phyloP scores from a whole-genome alignment of 768 basidiomycete genomes.

The Mrakia frigida region DNA sequence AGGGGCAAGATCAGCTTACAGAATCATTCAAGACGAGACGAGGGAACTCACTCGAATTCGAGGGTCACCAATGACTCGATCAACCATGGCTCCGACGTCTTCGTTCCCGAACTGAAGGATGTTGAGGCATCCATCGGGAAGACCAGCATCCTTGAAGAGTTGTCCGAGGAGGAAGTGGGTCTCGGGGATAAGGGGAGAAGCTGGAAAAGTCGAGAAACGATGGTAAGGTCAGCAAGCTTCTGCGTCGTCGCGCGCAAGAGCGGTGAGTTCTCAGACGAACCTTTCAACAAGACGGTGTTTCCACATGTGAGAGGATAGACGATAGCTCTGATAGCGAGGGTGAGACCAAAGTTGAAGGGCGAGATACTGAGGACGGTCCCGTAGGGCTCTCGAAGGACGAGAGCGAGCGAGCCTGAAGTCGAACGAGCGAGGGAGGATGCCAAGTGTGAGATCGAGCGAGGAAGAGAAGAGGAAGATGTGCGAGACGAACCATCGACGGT shows the following conservation, averaged over 20 bases:
- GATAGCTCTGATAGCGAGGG: slow-evolving; percentile 39
- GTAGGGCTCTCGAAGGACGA: slow-evolving; percentile 28
- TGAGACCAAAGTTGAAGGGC: slow-evolving; percentile 32
- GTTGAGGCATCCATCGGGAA: slow-evolving; percentile 60
- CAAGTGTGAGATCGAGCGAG: not conserved
- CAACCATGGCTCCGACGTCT: slow-evolving; percentile 48
- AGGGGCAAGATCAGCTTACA: not conserved
- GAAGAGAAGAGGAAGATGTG: not conserved
- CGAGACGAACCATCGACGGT: slow-evolving; percentile 13
- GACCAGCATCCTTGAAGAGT: slow-evolving; percentile 51
- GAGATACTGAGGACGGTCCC: slow-evolving; percentile 22
- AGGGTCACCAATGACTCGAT: slow-evolving; percentile 57
- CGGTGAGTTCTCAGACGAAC: slow-evolving; percentile 31
- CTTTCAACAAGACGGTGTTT: slow-evolving; percentile 46
- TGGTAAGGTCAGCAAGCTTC: not conserved
- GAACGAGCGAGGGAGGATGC: not conserved
- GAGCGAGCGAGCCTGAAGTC: slow-evolving; percentile 19
- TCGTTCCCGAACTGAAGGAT: slow-evolving; percentile 52
- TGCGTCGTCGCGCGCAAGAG: not conserved
- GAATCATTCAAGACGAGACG: not conserved
- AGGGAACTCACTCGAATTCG: slow-evolving; percentile 40
- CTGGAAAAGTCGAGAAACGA: not conserved
- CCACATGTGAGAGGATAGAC: slow-evolving; percentile 47
- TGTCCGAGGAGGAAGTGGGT: slow-evolving; percentile 42
- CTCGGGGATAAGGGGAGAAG: slow-evolving; percentile 37